Evolutionary conservation across 2,329 filamentous ascomycete species (phyloP).

Genomic region (Chrysosporium keratinophilum): DNA sequence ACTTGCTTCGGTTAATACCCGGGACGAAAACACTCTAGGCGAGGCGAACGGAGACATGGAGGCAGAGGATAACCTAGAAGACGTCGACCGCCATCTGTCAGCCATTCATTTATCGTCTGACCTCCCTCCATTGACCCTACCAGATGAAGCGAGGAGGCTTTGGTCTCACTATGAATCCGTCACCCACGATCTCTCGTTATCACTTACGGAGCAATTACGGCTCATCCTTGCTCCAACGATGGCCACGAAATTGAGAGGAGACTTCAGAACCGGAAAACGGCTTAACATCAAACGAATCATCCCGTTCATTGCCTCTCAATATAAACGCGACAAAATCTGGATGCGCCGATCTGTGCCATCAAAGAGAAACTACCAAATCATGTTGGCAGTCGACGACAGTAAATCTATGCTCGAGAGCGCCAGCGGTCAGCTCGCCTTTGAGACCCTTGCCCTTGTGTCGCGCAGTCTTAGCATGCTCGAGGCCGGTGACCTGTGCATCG

Average conservation of each 20-base stretch:
- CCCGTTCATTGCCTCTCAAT: conserved; percentile 93
- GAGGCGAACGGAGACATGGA: conserved; percentile 33
- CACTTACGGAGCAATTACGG: conserved; percentile 85
- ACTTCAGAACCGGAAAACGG: conserved; percentile 93
- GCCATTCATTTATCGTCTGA: conserved; percentile 59
- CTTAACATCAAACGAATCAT: conserved; percentile 99
- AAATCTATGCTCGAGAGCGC: conserved; percentile 81
- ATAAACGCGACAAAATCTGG: conserved; percentile 99
- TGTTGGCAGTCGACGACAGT: conserved; percentile 93
- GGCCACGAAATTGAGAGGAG: conserved; percentile 89
- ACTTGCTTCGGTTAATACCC: conserved; percentile 24
- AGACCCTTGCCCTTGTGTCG: conserved; percentile 85
- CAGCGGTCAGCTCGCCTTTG: conserved; percentile 72
- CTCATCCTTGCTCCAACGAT: conserved; percentile 91
- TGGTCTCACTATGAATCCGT: conserved; percentile 78
- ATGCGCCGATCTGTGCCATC: conserved; percentile 86
- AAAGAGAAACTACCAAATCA: conserved; percentile 91
- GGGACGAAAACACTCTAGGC: conserved; percentile 23
- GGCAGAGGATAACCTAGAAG: conserved; percentile 36
- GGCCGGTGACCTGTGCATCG: conserved; percentile 80
- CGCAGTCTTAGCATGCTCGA: conserved; percentile 85
- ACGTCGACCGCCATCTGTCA: conserved; percentile 50
- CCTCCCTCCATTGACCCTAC: conserved; percentile 35
- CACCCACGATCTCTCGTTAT: conserved; percentile 76
- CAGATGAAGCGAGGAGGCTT: conserved; percentile 56